Evolutionary conservation across 257 asterid genomes (phyloP).

Genomic region (Salvia miltiorrhiza): DNA sequence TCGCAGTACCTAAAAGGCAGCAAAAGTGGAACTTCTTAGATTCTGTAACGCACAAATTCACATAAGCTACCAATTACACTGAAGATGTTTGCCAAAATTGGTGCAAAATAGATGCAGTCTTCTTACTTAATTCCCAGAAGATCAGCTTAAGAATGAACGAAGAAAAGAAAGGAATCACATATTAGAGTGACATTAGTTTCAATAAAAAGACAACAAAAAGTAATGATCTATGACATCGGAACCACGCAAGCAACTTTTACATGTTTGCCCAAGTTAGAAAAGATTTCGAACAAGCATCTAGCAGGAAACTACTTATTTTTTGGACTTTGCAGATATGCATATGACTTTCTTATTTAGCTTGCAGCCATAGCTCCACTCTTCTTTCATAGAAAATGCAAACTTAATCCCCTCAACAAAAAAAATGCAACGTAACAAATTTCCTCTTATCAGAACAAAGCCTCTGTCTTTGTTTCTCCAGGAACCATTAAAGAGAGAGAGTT

Average conservation of each 20-base stretch:
- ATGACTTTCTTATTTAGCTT: neutral
- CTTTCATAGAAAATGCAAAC: neutral
- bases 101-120: no score
- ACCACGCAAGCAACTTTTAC: neutral
- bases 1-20: slow-evolving; percentile 55
- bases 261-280: neutral
- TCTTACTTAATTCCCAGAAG: no score
- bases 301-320: neutral
- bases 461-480: neutral
- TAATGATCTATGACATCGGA: neutral
- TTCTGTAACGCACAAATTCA: slow-evolving; percentile 23
- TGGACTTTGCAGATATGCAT: neutral
- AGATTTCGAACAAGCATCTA: neutral
- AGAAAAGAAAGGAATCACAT: neutral
- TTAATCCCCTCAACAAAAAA: neutral
- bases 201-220: neutral
- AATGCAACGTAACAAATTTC: no score
- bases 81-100: neutral
- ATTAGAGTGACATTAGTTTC: neutral
- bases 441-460: neutral
- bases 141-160: no score
- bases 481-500: neutral
- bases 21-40: neutral
- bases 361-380: neutral
- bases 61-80: slow-evolving; percentile 3